These are phyloP conservation scores for Claviceps sorghi DNA, from an alignment of 2,329 filamentous ascomycete genomes.

Conservation along the genomic window DNA sequence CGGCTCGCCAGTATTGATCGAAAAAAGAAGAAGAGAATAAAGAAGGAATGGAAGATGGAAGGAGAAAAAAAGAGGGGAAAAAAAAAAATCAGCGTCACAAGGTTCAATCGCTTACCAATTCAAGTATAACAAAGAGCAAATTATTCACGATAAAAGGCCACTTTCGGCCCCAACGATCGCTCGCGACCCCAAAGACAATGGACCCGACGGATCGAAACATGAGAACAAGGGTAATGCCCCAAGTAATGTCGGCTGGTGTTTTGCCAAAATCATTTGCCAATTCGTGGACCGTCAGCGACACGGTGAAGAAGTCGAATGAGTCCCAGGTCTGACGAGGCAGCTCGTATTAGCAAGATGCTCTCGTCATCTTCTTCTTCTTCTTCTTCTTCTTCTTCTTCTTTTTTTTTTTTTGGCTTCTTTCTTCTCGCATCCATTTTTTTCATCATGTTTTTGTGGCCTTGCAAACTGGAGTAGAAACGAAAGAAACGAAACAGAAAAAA, in stretches of 20 bases:
- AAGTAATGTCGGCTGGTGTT: conserved; percentile 43
- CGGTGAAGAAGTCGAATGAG: conserved; percentile 53
- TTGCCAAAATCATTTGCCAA: conserved; percentile 38
- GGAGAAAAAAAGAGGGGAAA: background rate
- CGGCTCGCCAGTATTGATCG: no score
- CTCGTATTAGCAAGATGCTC: background rate
- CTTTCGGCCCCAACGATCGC: conserved; percentile 43
- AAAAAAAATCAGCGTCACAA: conserved; percentile 12
- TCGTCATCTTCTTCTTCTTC: background rate
- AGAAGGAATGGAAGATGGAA: no score
- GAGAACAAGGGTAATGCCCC: conserved; percentile 49
- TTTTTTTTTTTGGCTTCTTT: no score
- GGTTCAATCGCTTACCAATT: no score
- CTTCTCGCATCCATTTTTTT: no score
- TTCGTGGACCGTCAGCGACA: conserved; percentile 42
- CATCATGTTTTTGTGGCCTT: no score
- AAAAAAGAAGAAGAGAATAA: no score
- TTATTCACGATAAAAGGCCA: conserved; percentile 70
- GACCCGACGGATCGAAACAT: conserved; percentile 46
- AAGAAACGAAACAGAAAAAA: background rate
- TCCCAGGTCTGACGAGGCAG: conserved; percentile 36
- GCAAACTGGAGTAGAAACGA: no score
- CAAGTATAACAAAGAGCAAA: conserved; percentile 54
- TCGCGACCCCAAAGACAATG: conserved; percentile 37
- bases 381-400: background rate